Base-by-base conservation (phyloP, 2,329 filamentous ascomycete genomes). In the Graphilbum ipis-grandicollis region DNA sequence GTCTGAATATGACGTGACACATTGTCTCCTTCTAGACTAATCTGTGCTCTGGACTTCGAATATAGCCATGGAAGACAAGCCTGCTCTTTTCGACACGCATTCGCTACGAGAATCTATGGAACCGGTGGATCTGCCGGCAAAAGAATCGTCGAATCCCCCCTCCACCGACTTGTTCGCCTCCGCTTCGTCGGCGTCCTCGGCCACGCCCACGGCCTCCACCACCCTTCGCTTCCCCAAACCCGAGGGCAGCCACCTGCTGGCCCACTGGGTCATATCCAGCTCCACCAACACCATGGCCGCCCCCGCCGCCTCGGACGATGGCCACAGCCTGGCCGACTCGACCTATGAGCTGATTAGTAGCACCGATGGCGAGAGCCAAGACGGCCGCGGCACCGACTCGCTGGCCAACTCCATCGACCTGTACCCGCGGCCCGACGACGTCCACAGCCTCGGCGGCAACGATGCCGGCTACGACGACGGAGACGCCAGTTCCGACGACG, bases 231-330 rank as follows among this genome's bases (percentile, higher is more conserved):
- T 74, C 39, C 70, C 70, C 38, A 60, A 56, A 31, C 69, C 70
- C 1, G 59, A 65, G 47, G 70, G 66, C 37, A 72, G 63, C 44
- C 59, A 60, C 38, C 57, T 61, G 35, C 64, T 75, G 30, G 68
- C 68, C 47, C 65, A 67, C 58, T 74, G 68, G 68, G 58, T 75
- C 34, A 70, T 66, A 7, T 63, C 60, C 37, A 72, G 68, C 47
- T 62, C 67, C 22, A 28, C 29, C 14, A 17, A 34, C 26, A 32
- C 26, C 43, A 70, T 71, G 65, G 59, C 58, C 44, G 53, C 59
- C 18, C 55, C 56, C 28, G 31, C 18, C n/a, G 54, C 50, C 37
- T 47, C 57, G 31, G 55, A 55, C 21, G 57, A 60, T 40, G 60
- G 63, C 43, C 62, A 66, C 50, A 70, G 57, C 46, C 50, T 73